These are phyloP conservation scores for Podaxis sp. DNA, from an alignment of 768 basidiomycete genomes.

Conservation along the genomic window DNA sequence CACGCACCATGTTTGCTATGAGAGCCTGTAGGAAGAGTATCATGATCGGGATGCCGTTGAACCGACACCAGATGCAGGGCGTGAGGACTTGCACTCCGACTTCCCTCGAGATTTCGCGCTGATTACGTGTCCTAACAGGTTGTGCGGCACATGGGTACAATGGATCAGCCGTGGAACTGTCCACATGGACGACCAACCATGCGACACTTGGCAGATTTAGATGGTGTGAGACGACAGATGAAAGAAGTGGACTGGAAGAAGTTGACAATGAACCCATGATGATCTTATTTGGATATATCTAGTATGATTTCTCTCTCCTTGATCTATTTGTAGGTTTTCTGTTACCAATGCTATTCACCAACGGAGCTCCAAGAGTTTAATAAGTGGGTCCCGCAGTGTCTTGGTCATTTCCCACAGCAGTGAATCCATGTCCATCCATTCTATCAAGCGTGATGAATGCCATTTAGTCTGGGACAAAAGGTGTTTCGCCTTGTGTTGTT, in stretches of 20 bases:
- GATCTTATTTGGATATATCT: slow-evolving; percentile 7
- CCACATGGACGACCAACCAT: slow-evolving; percentile 87
- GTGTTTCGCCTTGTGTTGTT: slow-evolving; percentile 25
- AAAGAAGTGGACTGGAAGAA: slow-evolving; percentile 11
- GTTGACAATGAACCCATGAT: not conserved
- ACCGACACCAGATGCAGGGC: slow-evolving; percentile 70
- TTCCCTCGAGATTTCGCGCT: not conserved
- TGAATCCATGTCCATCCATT: slow-evolving; percentile 42
- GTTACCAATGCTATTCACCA: not conserved
- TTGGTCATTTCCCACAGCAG: not conserved
- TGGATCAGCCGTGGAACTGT: slow-evolving; percentile 87
- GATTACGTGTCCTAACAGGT: slow-evolving; percentile 42
- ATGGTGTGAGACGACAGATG: slow-evolving; percentile 1
- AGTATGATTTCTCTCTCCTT: not conserved
- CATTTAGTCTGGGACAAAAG: slow-evolving; percentile 65
- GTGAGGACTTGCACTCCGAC: slow-evolving; percentile 38
- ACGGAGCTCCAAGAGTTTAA: not conserved
- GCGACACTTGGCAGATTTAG: slow-evolving; percentile 68
- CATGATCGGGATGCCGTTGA: slow-evolving; percentile 91
- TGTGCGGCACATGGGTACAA: slow-evolving; percentile 78
- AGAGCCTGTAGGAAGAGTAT: slow-evolving; percentile 95
- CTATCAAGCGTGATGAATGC: slow-evolving; percentile 48
- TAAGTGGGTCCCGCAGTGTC: not conserved
- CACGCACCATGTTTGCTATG: slow-evolving; percentile 94
- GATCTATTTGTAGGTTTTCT: not conserved